phyloP scores from a whole-genome alignment of 2,329 filamentous ascomycete species.

The Pezicula rhizophila region DNA sequence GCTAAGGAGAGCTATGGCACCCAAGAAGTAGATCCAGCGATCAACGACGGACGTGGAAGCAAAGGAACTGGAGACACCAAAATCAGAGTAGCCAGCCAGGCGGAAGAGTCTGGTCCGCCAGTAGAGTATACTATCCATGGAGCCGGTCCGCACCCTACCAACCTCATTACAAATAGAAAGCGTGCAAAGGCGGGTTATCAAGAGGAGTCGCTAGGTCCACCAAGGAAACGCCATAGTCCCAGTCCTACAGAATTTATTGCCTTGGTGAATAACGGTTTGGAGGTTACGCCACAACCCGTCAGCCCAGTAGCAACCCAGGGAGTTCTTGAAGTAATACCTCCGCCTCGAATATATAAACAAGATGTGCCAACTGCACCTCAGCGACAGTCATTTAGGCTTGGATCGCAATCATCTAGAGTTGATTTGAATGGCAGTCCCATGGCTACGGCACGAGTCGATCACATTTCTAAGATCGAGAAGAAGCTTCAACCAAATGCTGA shows the following conservation, averaged over 20 bases:
- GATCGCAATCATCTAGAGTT: conserved; percentile 19
- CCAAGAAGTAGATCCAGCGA: not conserved
- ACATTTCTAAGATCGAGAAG: conserved; percentile 9
- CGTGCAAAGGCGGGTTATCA: not conserved
- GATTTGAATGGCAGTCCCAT: conserved; percentile 23
- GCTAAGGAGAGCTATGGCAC: not conserved
- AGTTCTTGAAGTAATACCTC: not conserved
- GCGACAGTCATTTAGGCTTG: conserved; percentile 6
- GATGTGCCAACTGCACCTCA: not conserved
- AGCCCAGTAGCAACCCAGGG: not conserved
- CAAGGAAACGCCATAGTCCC: conserved; percentile 11
- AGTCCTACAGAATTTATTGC: not conserved
- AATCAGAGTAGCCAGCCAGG: too few species aligned
- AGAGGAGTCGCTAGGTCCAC: not conserved
- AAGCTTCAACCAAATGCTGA: conserved; percentile 3
- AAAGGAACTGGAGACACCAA: too few species aligned
- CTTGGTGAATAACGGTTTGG: not conserved
- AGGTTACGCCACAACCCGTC: not conserved
- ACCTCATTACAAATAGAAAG: not conserved
- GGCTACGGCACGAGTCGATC: conserved; percentile 11
- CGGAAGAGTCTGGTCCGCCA: too few species aligned
- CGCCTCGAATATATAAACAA: not conserved
- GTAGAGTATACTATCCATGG: too few species aligned
- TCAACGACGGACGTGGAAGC: too few species aligned
- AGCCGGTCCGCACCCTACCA: not conserved